Evolutionary conservation across 2,329 filamentous ascomycete species (phyloP), one percentile per base, ranked within the genome.

Genomic region (Davidsoniella virescens): DNA sequence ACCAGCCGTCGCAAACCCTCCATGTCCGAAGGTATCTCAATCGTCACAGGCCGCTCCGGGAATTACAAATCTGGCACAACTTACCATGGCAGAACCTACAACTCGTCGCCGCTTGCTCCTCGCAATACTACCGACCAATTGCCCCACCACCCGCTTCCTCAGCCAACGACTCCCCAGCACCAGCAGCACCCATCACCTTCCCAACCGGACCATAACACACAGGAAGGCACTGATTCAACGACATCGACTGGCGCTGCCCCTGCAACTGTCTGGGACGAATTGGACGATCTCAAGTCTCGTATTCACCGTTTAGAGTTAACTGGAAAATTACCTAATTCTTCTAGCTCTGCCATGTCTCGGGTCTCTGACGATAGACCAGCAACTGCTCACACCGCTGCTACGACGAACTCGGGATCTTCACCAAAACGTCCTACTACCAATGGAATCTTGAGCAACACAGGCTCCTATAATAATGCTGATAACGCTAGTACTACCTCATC

Each of bases 261-360:
- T 10, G 93, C 87, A 2, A 95, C 87, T 0, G 86, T 98, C 2
- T 98, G 92, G 92, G 92, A 96, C 61, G 92, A 98, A 64, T 68
- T 98, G 25, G 92, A 96, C 58, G 92, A 96, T 56, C 68, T 98
- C 44, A 96, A 96, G 63, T 92, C 86, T 39, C 79, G 92, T 26
- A 94, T 98, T 58, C 81, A 86, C 57, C 84, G 87, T 54, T 74
- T 98, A 8, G 92, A 96, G 63, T 66, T 93, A 57, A 93, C 86
- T 2, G 88, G 88, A 52, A 94, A 93, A 64, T 68, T 92, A 33
- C 87, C 88, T 0, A 69, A 85, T 0, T 87, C 84, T 2, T 90
- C 87, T 2, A 84, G 81, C 36, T 85, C 85, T 2, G 84, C 85
- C 2, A 82, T 88, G 60, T 82, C 82, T 4, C 76, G 79, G 55